Evolutionary conservation across 257 asterid genomes (phyloP).

Genomic region (Solanum gandarillasii): DNA sequence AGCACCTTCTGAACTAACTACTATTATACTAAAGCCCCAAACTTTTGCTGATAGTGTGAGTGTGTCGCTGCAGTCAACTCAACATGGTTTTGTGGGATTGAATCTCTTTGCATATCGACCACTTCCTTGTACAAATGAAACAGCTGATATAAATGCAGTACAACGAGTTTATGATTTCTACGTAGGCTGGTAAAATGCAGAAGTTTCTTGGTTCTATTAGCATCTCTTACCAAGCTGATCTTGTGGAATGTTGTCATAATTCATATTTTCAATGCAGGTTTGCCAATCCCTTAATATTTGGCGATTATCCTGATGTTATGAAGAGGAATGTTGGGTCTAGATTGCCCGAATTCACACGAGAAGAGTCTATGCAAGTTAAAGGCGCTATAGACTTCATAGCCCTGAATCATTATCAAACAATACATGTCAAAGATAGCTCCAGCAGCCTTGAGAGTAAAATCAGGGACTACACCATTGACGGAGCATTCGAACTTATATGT

Average conservation of each 20-base stretch:
- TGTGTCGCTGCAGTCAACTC: constrained; percentile 28
- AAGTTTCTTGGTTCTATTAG: not conserved
- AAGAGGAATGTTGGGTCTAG: constrained; percentile 33
- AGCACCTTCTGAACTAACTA: not conserved
- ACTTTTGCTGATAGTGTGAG: not conserved
- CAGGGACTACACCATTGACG: constrained; percentile 21
- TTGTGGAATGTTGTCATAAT: not conserved
- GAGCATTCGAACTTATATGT: not conserved
- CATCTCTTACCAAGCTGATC: not conserved
- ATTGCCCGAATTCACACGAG: constrained; percentile 33
- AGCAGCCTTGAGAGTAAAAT: not conserved
- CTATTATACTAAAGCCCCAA: not conserved
- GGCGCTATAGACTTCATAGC: constrained; percentile 56
- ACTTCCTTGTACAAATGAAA: constrained; percentile 25
- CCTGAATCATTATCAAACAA: constrained; percentile 28
- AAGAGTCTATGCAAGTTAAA: constrained; percentile 35
- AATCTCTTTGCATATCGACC: constrained; percentile 27
- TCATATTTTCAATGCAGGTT: constrained; percentile 23
- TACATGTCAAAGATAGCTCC: constrained; percentile 19
- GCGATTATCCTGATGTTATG: constrained; percentile 49
- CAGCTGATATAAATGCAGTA: constrained; percentile 36
- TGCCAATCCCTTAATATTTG: constrained; percentile 41
- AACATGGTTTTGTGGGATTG: constrained; percentile 47
- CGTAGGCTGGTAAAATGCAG: constrained; percentile 40
- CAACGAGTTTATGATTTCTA: constrained; percentile 31